These are phyloP conservation scores for Mycosphaerella sp. DNA, from an alignment of 2,329 filamentous ascomycete species.

Conservation along the genomic window DNA sequence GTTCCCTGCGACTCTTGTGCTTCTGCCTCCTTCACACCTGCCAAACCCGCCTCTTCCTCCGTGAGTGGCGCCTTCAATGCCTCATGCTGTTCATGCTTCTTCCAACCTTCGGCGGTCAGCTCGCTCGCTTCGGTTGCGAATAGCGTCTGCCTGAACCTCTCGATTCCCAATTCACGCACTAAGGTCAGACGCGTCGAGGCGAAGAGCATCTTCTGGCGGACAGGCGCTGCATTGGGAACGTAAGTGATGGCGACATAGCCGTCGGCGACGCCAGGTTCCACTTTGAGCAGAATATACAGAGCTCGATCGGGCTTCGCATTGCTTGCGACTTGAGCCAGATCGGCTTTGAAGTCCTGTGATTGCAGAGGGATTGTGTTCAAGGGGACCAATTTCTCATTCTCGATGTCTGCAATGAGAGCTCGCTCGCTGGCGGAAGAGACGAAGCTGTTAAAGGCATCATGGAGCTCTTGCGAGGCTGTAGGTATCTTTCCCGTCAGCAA, in stretches of 20 bases:
- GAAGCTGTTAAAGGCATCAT: slow-evolving; percentile 64
- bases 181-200: slow-evolving; percentile 70
- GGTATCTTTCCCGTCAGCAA: slow-evolving; percentile 2
- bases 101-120: slow-evolving; percentile 62
- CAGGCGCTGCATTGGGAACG: slow-evolving; percentile 69
- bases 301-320: slow-evolving; percentile 61
- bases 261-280: slow-evolving; percentile 45
- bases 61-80: slow-evolving; percentile 61
- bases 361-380: slow-evolving; percentile 49
- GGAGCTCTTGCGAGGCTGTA: slow-evolving; percentile 69
- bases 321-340: slow-evolving; percentile 56
- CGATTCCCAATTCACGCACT: slow-evolving; percentile 67
- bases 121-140: slow-evolving; percentile 66
- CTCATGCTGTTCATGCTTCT: slow-evolving; percentile 63
- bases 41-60: slow-evolving; percentile 66
- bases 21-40: slow-evolving; percentile 68
- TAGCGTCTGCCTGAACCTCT: slow-evolving; percentile 70
- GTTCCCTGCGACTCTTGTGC: slow-evolving; percentile 69
- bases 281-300: slow-evolving; percentile 68
- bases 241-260: slow-evolving; percentile 66
- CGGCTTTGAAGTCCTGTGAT: slow-evolving; percentile 52
- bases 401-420: slow-evolving; percentile 65
- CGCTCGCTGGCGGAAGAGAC: slow-evolving; percentile 57
- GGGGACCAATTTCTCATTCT: slow-evolving; percentile 61
- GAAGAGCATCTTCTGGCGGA: slow-evolving; percentile 82